phyloP scores from a whole-genome alignment of 2,329 filamentous ascomycete genomes.

The Arachnopeziza araneosa region DNA sequence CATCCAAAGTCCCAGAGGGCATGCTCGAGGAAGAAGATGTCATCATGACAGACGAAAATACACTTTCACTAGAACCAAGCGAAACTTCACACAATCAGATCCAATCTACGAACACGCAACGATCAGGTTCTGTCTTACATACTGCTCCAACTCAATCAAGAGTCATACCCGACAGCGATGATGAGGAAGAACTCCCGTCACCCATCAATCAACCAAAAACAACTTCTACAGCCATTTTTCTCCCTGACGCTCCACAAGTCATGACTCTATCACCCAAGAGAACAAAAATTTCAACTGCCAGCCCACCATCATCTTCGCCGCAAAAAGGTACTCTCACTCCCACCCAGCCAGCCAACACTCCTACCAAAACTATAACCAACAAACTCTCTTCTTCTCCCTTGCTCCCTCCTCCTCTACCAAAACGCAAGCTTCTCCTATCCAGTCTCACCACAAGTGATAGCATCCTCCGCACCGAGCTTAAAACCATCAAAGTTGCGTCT shows the following conservation, averaged over 20 bases:
- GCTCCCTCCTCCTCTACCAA: background rate
- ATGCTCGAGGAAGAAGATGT: background rate
- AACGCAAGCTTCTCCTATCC: background rate
- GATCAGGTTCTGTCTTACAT: background rate
- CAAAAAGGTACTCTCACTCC: background rate
- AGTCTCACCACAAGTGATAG: background rate
- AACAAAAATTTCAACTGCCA: background rate
- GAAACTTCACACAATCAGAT: background rate
- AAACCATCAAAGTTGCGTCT: constrained; percentile 13
- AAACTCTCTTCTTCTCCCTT: background rate
- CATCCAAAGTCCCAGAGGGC: background rate
- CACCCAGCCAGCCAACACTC: background rate
- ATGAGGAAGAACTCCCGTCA: background rate
- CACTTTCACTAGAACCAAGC: background rate
- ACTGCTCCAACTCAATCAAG: background rate
- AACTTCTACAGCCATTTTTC: background rate
- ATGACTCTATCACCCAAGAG: background rate
- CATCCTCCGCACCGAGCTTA: background rate
- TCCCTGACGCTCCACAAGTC: background rate
- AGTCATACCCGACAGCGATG: background rate
- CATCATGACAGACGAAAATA: background rate
- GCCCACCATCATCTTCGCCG: background rate
- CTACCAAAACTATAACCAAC: background rate
- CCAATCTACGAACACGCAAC: background rate
- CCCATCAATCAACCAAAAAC: background rate